Evolutionary conservation across 177 flowering plant genomes (phyloP).

Genomic region (Vitis hybrid): DNA sequence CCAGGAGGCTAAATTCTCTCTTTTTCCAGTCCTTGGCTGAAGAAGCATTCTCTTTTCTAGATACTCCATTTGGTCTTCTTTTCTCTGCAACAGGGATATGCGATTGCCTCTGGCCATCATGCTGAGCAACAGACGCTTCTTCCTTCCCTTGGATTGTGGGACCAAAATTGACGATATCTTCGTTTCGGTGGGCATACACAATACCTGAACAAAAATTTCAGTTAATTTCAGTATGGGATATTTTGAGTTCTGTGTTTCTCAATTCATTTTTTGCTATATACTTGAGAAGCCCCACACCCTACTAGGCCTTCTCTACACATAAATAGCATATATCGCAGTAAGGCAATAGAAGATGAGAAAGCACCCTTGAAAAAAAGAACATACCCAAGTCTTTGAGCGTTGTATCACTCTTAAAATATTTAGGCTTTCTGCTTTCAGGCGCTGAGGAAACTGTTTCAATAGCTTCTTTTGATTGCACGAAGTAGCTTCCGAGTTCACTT

Average conservation of each 20-base stretch:
- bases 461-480: slow-evolving; percentile 25
- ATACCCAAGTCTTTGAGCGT: slow-evolving; percentile 64
- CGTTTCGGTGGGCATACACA: slow-evolving; percentile 82
- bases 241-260: too few relatives aligned
- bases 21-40: slow-evolving; percentile 36
- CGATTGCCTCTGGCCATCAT: slow-evolving; percentile 10
- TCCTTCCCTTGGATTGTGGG: slow-evolving; percentile 24
- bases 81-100: slow-evolving; percentile 7
- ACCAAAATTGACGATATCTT: slow-evolving; percentile 68
- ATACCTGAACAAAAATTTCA: slow-evolving; percentile 51
- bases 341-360: neutral
- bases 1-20: slow-evolving; percentile 51
- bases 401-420: slow-evolving; percentile 15
- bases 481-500: slow-evolving; percentile 26
- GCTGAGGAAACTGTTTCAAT: slow-evolving; percentile 19
- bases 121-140: slow-evolving; percentile 17
- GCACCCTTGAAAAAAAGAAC: slow-evolving; percentile 5
- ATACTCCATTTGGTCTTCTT: slow-evolving; percentile 14
- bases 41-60: slow-evolving; percentile 18
- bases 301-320: too few relatives aligned
- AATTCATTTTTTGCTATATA: too few relatives aligned
- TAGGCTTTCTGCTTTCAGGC: slow-evolving; percentile 17
- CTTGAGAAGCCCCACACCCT: too few relatives aligned
- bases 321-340: too few relatives aligned
- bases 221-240: neutral